A percentile compares a stretch with the other conserved stretches of the same genome.
phyloP scores from a whole-genome alignment of 2,329 filamentous ascomycete species.

The Diaporthe sp. region DNA sequence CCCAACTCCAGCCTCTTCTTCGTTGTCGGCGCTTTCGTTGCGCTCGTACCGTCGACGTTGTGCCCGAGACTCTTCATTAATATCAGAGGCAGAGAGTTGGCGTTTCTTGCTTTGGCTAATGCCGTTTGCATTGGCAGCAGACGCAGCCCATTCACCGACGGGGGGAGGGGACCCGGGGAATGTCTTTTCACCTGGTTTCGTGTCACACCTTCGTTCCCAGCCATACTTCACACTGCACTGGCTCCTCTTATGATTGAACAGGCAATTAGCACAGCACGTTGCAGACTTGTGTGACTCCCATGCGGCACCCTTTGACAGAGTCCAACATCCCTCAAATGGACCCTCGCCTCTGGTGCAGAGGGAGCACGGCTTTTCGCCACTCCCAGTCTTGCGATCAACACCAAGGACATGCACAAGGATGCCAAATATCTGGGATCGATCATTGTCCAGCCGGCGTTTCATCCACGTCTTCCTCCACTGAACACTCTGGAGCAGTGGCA shows the following conservation, averaged over 20 bases:
- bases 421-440: constrained; percentile 29
- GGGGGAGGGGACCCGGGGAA: background rate
- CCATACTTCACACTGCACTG: constrained; percentile 35
- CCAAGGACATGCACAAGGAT: constrained; percentile 39
- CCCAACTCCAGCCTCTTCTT: background rate
- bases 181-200: background rate
- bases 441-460: constrained; percentile 17
- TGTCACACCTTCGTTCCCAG: constrained; percentile 23
- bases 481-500: constrained; percentile 24
- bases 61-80: background rate
- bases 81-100: background rate
- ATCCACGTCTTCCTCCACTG: constrained; percentile 20
- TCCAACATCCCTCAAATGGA: constrained; percentile 36
- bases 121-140: background rate
- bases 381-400: background rate
- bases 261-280: constrained; percentile 37
- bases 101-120: constrained; percentile 22
- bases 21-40: background rate
- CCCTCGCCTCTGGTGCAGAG: constrained; percentile 30
- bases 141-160: constrained; percentile 24
- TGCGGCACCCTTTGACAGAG: background rate
- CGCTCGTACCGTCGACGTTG: constrained; percentile 15
- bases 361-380: background rate
- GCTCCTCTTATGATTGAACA: constrained; percentile 28
- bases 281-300: constrained; percentile 15